Evolutionary conservation across 176 grass and related monocot species (phyloP).

Genomic region (Canna indica): DNA sequence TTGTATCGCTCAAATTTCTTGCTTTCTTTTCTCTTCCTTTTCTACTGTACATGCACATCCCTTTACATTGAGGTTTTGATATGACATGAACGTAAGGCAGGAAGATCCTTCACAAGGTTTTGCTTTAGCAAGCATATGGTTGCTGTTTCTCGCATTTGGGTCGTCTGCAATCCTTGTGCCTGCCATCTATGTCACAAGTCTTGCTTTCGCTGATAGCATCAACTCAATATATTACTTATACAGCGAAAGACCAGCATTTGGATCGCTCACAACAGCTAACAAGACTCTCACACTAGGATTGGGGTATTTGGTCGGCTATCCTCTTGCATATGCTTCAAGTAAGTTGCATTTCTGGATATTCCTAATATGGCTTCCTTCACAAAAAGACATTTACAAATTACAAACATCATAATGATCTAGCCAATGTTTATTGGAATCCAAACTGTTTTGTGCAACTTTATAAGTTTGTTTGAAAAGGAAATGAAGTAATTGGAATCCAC

Average conservation of each 20-base stretch:
- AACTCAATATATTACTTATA: conserved; percentile 44
- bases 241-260: conserved; percentile 30
- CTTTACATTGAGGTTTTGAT: conserved; percentile 32
- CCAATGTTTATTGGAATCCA: background rate
- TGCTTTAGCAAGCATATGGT: conserved; percentile 69
- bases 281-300: conserved; percentile 49
- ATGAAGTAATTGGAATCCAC: background rate
- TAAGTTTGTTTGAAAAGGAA: background rate
- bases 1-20: background rate
- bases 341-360: conserved; percentile 4
- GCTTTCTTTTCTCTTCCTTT: background rate
- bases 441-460: background rate
- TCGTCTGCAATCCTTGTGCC: conserved; percentile 51
- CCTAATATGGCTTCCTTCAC: background rate
- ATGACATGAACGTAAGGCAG: conserved; percentile 70
- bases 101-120: conserved; percentile 78
- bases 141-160: conserved; percentile 58
- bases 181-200: conserved; percentile 34
- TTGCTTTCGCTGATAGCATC: conserved; percentile 31
- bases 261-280: conserved; percentile 35
- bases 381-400: too few relatives aligned
- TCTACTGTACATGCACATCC: background rate
- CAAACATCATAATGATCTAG: background rate
- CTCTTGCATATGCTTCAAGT: conserved; percentile 70
- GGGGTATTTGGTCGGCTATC: conserved; percentile 62